Evolutionary conservation across 495 filamentous ascomycete genomes (phyloP).

Genomic region (Margaritispora aquatica): DNA sequence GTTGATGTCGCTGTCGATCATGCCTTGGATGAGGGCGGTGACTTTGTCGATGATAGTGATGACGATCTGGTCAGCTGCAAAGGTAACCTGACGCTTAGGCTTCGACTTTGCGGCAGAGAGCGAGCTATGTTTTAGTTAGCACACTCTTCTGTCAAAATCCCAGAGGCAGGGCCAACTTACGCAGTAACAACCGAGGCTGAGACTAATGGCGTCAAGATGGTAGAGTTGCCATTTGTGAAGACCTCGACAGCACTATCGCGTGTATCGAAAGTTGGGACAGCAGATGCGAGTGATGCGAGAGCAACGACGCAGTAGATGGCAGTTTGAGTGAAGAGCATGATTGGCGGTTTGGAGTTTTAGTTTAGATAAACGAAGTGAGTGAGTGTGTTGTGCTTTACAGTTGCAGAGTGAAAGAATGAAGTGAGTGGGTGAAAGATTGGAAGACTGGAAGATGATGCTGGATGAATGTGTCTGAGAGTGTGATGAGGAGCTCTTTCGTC

Average conservation of each 20-base stretch:
- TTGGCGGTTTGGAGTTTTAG: not conserved
- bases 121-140: too few relatives aligned
- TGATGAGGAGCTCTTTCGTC: not conserved
- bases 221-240: not conserved
- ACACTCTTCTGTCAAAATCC: too few relatives aligned
- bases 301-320: not conserved
- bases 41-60: constrained; percentile 5
- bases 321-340: not conserved
- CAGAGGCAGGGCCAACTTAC: too few relatives aligned
- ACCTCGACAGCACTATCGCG: not conserved
- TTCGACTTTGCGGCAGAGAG: too few relatives aligned
- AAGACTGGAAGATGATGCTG: not conserved
- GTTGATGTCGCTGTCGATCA: constrained; percentile 1
- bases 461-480: not conserved
- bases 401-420: not conserved
- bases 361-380: not conserved
- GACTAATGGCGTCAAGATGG: not conserved
- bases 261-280: not conserved
- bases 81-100: not conserved
- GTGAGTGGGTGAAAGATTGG: not conserved
- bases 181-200: not conserved
- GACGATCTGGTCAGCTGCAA: not conserved
- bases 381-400: not conserved
- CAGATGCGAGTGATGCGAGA: not conserved
- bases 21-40: constrained; percentile 1